Percentiles rank a stretch among this genome's conserved stretches.
phyloP scores from a whole-genome alignment of 345 rosid genomes.

The Eucalyptus coolabah region DNA sequence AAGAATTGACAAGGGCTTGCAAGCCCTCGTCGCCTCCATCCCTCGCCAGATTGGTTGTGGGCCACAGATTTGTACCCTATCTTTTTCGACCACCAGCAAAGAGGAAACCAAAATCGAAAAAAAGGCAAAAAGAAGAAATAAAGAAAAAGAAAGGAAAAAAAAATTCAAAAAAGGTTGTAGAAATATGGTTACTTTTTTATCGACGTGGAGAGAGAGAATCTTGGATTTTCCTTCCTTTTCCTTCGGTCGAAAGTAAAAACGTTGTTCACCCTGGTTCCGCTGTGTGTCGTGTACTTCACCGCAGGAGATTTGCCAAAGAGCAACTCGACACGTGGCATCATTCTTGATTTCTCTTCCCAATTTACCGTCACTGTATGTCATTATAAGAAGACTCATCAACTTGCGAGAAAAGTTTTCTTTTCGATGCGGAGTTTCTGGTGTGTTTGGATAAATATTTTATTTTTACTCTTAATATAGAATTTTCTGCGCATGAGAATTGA shows the following conservation, averaged over 20 bases:
- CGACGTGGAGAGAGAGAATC: background rate
- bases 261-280: background rate
- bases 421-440: background rate
- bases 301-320: background rate
- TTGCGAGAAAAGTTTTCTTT: background rate
- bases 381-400: background rate
- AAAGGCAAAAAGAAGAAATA: too few species aligned
- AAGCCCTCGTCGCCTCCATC: fast-evolving
- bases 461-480: background rate
- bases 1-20: too few species aligned
- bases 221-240: background rate
- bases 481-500: background rate
- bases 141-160: too few species aligned
- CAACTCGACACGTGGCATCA: background rate
- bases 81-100: fast-evolving
- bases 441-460: background rate
- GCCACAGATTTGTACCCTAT: fast-evolving
- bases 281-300: background rate
- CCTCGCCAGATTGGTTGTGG: too few species aligned
- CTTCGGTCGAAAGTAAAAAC: background rate
- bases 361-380: too few species aligned
- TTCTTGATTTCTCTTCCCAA: too few species aligned
- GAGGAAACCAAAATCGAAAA: too few species aligned
- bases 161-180: too few species aligned
- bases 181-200: too few species aligned